A percentile compares a stretch with the other conserved stretches of the same genome.
phyloP scores from a whole-genome alignment of 2,329 filamentous ascomycete species.

The Aspergillus melleus region DNA sequence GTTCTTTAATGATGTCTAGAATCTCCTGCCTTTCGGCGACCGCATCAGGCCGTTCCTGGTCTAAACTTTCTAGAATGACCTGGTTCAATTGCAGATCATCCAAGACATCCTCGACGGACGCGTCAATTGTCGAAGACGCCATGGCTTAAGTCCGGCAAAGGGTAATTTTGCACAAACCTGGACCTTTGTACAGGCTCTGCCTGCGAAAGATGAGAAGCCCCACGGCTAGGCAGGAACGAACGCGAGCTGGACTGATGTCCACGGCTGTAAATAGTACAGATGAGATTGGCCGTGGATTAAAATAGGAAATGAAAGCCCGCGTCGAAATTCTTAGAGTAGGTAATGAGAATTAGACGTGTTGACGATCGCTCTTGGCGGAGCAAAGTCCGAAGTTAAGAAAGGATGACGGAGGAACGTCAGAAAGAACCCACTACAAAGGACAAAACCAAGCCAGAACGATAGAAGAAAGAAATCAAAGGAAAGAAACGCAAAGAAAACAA shows the following conservation, averaged over 20 bases:
- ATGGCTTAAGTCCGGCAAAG: conserved; percentile 5
- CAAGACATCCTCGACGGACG: conserved; percentile 26
- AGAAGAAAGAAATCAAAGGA: not conserved
- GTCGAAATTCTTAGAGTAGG: not conserved
- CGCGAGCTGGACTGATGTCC: not conserved
- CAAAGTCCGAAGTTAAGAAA: not conserved
- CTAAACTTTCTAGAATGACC: conserved; percentile 32
- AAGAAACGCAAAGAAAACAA: not conserved
- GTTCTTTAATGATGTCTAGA: conserved; percentile 21
- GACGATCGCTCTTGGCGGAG: not conserved
- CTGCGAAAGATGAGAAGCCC: not conserved
- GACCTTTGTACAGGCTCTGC: too few relatives aligned
- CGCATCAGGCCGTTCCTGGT: conserved; percentile 25
- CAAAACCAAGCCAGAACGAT: not conserved
- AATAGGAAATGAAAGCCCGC: not conserved
- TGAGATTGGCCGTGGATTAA: not conserved
- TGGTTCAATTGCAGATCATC: conserved; percentile 35
- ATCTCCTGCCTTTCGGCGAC: conserved; percentile 28
- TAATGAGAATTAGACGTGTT: not conserved
- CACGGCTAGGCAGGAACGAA: not conserved
- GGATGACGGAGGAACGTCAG: not conserved
- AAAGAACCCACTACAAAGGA: not conserved
- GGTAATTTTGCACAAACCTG: not conserved
- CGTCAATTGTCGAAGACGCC: conserved; percentile 12
- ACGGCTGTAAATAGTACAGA: not conserved